phyloP scores from a whole-genome alignment of 257 asterid genomes.

The Primulina huaijiensis region DNA sequence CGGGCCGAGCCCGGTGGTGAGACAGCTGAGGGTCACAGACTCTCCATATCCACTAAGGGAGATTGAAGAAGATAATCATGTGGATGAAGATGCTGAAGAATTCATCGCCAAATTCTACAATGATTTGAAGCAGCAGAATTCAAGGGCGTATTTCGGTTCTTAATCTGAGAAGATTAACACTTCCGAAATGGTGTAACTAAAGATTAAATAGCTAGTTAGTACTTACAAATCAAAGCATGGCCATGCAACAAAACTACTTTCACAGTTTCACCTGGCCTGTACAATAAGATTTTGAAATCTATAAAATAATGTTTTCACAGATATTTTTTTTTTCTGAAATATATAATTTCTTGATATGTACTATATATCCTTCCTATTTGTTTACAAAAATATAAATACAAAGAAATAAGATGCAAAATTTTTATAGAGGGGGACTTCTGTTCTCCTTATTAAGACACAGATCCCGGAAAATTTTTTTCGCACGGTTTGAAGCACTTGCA shows the following conservation, averaged over 20 bases:
- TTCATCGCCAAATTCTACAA: slow-evolving; percentile 48
- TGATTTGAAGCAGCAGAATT: slow-evolving; percentile 41
- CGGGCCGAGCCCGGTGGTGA: slow-evolving; percentile 66
- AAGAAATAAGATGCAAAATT: too few relatives aligned
- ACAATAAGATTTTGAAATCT: neutral
- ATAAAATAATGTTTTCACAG: too few relatives aligned
- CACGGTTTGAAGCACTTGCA: too few relatives aligned
- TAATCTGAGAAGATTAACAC: too few relatives aligned
- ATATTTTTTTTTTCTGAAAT: too few relatives aligned
- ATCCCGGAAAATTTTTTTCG: too few relatives aligned
- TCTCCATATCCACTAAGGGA: slow-evolving; percentile 53
- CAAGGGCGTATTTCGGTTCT: neutral
- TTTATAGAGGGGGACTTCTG: too few relatives aligned
- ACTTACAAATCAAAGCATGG: too few relatives aligned
- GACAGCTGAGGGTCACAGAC: slow-evolving; percentile 56
- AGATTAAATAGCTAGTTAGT: neutral
- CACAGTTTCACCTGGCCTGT: neutral
- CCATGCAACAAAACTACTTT: neutral
- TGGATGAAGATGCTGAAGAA: slow-evolving; percentile 58
- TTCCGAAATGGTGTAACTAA: neutral
- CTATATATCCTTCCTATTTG: too few relatives aligned
- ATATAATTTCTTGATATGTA: too few relatives aligned
- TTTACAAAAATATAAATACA: too few relatives aligned
- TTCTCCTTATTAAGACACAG: too few relatives aligned
- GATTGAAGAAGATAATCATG: slow-evolving; percentile 30